Evolutionary conservation across 2,329 filamentous ascomycete species (phyloP), one percentile per base, ranked within the genome.

Genomic region (Diaporthe ilicicola): DNA sequence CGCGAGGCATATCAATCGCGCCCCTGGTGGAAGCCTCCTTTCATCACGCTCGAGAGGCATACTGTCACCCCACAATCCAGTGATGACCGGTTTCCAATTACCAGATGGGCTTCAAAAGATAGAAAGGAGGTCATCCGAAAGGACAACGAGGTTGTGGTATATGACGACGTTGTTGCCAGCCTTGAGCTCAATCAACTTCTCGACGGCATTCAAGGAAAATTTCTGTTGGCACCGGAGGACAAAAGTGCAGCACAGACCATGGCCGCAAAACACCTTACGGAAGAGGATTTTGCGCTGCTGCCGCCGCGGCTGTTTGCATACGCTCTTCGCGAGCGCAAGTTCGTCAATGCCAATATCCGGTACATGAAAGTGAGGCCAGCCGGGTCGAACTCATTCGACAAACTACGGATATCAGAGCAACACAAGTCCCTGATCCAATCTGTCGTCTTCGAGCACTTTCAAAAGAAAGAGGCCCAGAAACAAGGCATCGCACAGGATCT

Each of bases 241-340:
- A 34, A 19, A 2, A 34, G 22, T 54, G 2, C 19, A 34, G 17
- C 15, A 2, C 34, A 4, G 15, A 34, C n/a, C 27, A 8, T 13
- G 10, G 19, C 27, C 50, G 9, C 12, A 17, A 50, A 1, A 9
- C 24, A 59, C 7, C 39, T 68, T 2, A 17, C 17, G 5, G 15
- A 22, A 2, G 68, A 70, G 6, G 59, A 70, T 55, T 37, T 70
- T 5, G 48, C 59, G 3, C 37, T 70, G 8, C 27, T 70, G 3
- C 68, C 68, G 1, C 32, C 48, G 4, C 50, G 68, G 1, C 34
- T 66, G 1, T 48, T 70, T 12, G 59, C 17, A 3, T 68, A 70
- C 34, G 61, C 59, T 0, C 44, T 70, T 9, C 24, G 59, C 3
- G 39, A 70, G 15, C 46, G 68, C 5, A 50, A 48, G 6, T 70